Percentiles rank a stretch among this genome's conserved stretches.
Conservation (phyloP, 1,284 basidiomycete genomes). For the Irpex sp. region DNA sequence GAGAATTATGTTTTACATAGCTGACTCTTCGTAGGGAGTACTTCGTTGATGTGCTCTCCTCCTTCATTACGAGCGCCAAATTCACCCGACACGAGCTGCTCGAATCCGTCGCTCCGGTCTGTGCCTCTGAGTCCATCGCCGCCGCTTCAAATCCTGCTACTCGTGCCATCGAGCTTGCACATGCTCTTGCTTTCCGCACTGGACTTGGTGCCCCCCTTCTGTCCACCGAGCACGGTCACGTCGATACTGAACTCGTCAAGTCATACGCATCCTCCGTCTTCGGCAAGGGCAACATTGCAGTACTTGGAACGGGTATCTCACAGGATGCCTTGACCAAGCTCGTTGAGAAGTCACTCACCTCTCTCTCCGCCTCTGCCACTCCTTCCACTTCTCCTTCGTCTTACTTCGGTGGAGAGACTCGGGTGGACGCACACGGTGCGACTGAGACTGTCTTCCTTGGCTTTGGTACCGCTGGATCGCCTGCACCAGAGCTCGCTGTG, state of each 20-base stretch:
- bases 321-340: conserved; percentile 64
- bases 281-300: conserved; percentile 72
- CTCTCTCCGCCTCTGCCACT: conserved; percentile 36
- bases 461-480: conserved; percentile 62
- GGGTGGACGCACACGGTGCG: conserved; percentile 55
- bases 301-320: conserved; percentile 83
- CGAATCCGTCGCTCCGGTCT: conserved; percentile 79
- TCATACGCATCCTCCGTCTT: conserved; percentile 70
- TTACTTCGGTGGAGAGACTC: conserved; percentile 86
- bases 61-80: conserved; percentile 76
- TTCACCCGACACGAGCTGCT: conserved; percentile 83
- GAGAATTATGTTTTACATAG: conserved; percentile 1
- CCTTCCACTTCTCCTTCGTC: conserved; percentile 35
- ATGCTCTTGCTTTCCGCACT: conserved; percentile 83
- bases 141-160: conserved; percentile 60
- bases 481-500: conserved; percentile 67
- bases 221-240: conserved; percentile 61
- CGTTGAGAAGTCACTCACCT: conserved; percentile 64
- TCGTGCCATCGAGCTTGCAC: conserved; percentile 77
- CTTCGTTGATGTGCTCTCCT: conserved; percentile 85
- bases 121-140: conserved; percentile 64
- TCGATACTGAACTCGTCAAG: conserved; percentile 68
- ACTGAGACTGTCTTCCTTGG: conserved; percentile 80
- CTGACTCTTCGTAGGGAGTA: conserved; percentile 49
- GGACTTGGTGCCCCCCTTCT: conserved; percentile 89